These are phyloP conservation scores for Nakaseomyces glabratus DNA, from an alignment of 1,139 yeast genomes.

Conservation along the genomic window DNA sequence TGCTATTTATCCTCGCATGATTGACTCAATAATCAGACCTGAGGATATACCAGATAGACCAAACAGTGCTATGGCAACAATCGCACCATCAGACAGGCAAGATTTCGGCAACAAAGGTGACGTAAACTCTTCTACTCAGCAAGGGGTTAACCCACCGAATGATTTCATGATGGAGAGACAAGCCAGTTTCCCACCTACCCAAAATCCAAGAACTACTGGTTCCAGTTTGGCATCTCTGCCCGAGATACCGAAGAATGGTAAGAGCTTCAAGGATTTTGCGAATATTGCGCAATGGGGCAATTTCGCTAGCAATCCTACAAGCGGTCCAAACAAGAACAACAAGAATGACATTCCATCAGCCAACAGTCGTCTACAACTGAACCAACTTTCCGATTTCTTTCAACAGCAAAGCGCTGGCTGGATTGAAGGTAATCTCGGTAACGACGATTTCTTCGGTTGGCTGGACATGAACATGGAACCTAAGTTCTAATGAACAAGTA, in stretches of 20 bases:
- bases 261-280: conserved; percentile 3
- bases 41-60: conserved; percentile 12
- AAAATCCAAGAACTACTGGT: neutral
- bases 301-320: neutral
- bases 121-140: neutral
- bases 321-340: neutral
- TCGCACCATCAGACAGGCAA: neutral
- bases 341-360: conserved; percentile 1
- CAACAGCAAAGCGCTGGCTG: conserved; percentile 81
- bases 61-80: conserved; percentile 11
- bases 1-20: conserved; percentile 1
- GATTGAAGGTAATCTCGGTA: conserved; percentile 51
- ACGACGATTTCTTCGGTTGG: conserved; percentile 92
- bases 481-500: conserved; percentile 39
- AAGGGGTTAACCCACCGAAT: neutral
- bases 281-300: neutral
- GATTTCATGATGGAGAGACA: conserved; percentile 3
- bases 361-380: conserved; percentile 7
- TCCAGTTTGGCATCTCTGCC: neutral
- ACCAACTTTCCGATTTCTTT: conserved; percentile 37
- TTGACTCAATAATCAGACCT: conserved; percentile 5
- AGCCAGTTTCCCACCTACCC: conserved; percentile 5
- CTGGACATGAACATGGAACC: conserved; percentile 66
- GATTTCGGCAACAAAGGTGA: neutral
- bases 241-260: conserved; percentile 2